phyloP scores from a whole-genome alignment of 176 grass and related monocot species.

The Eragrostis curvula region DNA sequence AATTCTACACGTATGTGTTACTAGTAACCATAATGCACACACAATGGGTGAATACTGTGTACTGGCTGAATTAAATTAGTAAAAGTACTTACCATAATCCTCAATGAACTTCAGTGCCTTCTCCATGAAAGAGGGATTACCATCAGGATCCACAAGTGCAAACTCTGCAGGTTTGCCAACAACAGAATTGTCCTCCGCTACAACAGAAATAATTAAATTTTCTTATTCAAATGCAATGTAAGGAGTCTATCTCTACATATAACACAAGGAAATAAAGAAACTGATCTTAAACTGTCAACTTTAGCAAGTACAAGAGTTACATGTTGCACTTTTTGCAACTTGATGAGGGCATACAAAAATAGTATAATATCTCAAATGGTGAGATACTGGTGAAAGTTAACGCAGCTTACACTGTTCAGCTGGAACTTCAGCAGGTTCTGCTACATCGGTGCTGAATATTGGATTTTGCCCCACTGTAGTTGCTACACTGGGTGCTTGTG shows the following conservation, averaged over 20 bases:
- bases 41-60: neutral
- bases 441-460: slow-evolving; percentile 68
- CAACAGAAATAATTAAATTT: slow-evolving; percentile 41
- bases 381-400: slow-evolving; percentile 30
- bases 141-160: slow-evolving; percentile 86
- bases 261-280: slow-evolving; percentile 6
- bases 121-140: slow-evolving; percentile 90
- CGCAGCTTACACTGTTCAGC: slow-evolving; percentile 66
- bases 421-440: slow-evolving; percentile 62
- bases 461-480: slow-evolving; percentile 76
- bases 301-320: neutral
- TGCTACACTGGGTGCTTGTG: slow-evolving; percentile 70
- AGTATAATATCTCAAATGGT: slow-evolving; percentile 19
- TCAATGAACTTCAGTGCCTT: slow-evolving; percentile 96
- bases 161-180: slow-evolving; percentile 70
- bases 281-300: slow-evolving; percentile 13
- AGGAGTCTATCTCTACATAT: slow-evolving; percentile 26
- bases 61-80: slow-evolving; percentile 23
- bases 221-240: slow-evolving; percentile 29
- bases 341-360: neutral
- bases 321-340: slow-evolving; percentile 11
- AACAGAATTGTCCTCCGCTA: slow-evolving; percentile 72
- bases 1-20: neutral
- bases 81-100: slow-evolving; percentile 71
- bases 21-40: neutral